Conservation (phyloP, 768 basidiomycete genomes). For the Kwoniella mangroviensis region DNA sequence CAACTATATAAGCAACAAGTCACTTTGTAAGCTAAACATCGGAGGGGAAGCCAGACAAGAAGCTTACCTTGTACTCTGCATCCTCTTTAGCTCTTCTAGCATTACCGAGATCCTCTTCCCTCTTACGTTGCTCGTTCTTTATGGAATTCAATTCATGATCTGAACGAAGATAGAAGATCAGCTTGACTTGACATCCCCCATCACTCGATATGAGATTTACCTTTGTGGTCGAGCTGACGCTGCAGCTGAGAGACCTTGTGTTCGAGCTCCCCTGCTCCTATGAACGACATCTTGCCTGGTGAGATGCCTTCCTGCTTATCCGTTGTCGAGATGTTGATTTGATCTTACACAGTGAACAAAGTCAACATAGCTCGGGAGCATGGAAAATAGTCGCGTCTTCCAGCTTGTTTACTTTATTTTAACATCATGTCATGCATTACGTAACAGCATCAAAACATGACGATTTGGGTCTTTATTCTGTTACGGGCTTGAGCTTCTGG, state of each 20-base stretch:
- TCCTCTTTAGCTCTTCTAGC: slow-evolving; percentile 42
- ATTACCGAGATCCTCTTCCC: slow-evolving; percentile 22
- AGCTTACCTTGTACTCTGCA: slow-evolving; percentile 45
- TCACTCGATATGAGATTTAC: slow-evolving; percentile 32
- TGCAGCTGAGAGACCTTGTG: slow-evolving; percentile 50
- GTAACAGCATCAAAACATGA: slow-evolving; percentile 1
- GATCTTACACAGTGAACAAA: background rate
- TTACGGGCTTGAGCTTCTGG: background rate
- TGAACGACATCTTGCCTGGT: slow-evolving; percentile 49
- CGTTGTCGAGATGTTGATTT: background rate
- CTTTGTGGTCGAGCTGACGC: slow-evolving; percentile 48
- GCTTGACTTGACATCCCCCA: background rate
- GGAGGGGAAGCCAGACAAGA: background rate
- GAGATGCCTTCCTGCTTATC: slow-evolving; percentile 1
- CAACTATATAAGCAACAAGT: slow-evolving; percentile 28
- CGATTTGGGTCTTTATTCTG: background rate
- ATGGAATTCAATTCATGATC: slow-evolving; percentile 51
- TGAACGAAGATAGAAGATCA: slow-evolving; percentile 7
- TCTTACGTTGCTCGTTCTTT: slow-evolving; percentile 46
- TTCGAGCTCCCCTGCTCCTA: slow-evolving; percentile 54
- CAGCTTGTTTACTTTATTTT: slow-evolving; percentile 13
- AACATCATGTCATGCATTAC: background rate
- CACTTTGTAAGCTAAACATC: background rate
- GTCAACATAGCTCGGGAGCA: background rate
- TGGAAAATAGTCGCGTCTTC: slow-evolving; percentile 20